Base-by-base conservation (phyloP, 768 basidiomycete species). In the Astraeus odoratus region DNA sequence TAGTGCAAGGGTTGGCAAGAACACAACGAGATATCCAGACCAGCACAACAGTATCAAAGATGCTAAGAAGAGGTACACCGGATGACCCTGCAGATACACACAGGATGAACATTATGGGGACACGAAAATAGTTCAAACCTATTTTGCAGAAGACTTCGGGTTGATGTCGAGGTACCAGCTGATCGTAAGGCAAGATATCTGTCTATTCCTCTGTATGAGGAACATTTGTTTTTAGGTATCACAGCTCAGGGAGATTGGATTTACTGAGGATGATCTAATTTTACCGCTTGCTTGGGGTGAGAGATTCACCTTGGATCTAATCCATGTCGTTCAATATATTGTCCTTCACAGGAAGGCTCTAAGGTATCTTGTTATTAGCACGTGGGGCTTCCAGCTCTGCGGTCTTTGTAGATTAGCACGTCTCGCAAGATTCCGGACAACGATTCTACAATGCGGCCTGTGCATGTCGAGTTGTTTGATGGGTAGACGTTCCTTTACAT, bases 211-310 rank as follows among this genome's bases (percentile, higher is more conserved):
- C 3, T 29, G 15, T 35, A 33, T 31, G 13, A 40, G 22, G n/a
- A 1, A 19, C 25, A 23, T 55, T 33, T 33, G 4, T 20, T 20
- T 42, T 35, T 25, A 46, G 26, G 39, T 45, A 35, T 27, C 34
- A 6, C 47, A 83, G 81, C 56, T 80, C 4, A 72, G 71, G 10
- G 67, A 72, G 47, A 50, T 61, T 6, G 59, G 64, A 7, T 71
- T 79, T 5, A 54, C 67, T 1, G 57, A 70, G 38, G 59, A 67
- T 3, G 57, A 65, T 3, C 71, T 87, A 20, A 78, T 95, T 48
- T 85, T 77, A 58, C 94, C 93, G 2, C 72, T 97, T 6, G 73
- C 80, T 0, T 75, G 81, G 23, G 94, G 94, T 0, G 67, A 76
- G 47, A 92, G 89, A 0, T 78, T 79, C 53, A 92, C 78, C 2